phyloP scores from a whole-genome alignment of 176 grass and related monocot species.

The Aegilops tauschii region DNA sequence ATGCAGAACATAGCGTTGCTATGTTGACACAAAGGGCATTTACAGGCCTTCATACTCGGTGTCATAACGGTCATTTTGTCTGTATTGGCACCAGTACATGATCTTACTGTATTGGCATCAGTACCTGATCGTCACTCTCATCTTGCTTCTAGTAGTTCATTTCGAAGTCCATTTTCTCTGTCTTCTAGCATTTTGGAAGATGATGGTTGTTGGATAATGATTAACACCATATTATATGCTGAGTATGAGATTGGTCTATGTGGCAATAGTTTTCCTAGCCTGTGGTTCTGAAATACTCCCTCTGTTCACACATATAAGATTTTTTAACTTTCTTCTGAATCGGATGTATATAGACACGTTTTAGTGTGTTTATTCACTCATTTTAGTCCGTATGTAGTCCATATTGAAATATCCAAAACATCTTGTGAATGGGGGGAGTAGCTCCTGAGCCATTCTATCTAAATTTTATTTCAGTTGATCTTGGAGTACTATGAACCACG shows the following conservation, averaged over 20 bases:
- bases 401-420: too few relatives aligned
- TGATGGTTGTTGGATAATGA: neutral
- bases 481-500: conserved; percentile 3
- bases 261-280: neutral
- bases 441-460: too few relatives aligned
- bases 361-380: too few relatives aligned
- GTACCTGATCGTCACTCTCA: neutral
- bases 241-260: neutral
- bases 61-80: neutral
- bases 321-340: too few relatives aligned
- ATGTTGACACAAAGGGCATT: neutral
- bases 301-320: too few relatives aligned
- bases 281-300: neutral
- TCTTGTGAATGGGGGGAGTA: too few relatives aligned
- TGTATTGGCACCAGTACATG: neutral
- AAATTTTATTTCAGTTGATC: conserved; percentile 22
- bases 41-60: neutral
- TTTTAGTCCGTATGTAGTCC: too few relatives aligned
- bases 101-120: neutral
- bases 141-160: conserved; percentile 13
- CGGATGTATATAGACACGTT: too few relatives aligned
- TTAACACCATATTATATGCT: neutral
- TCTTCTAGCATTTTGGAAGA: neutral
- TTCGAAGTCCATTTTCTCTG: conserved; percentile 7
- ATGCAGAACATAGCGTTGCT: neutral